phyloP scores from a whole-genome alignment of 2,329 filamentous ascomycete genomes.

The Verticillium isaacii region DNA sequence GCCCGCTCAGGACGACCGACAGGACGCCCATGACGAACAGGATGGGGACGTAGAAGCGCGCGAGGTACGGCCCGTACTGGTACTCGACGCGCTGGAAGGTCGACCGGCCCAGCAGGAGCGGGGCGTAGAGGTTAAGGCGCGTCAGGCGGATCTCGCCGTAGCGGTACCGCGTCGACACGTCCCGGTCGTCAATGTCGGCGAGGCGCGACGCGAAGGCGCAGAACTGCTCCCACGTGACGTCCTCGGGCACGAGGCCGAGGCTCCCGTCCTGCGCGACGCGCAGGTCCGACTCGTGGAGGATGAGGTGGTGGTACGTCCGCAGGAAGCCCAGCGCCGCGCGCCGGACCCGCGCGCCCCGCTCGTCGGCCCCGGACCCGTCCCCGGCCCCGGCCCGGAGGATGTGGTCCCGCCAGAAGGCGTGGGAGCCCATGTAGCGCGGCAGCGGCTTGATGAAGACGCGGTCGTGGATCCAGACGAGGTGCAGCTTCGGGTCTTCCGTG shows the following conservation, averaged over 20 bases:
- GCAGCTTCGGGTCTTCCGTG: neutral
- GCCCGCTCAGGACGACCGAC: slow-evolving; percentile 15
- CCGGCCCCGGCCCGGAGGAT: neutral
- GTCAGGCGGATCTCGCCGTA: slow-evolving; percentile 10
- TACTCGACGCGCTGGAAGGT: slow-evolving; percentile 17
- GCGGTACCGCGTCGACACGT: slow-evolving; percentile 12
- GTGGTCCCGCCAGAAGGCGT: neutral
- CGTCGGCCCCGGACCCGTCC: neutral
- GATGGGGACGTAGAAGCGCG: slow-evolving; percentile 16
- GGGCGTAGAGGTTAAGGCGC: slow-evolving; percentile 16
- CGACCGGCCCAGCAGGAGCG: slow-evolving; percentile 14
- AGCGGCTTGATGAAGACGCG: neutral
- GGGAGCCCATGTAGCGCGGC: neutral
- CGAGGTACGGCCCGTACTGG: slow-evolving; percentile 18
- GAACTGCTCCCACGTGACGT: slow-evolving; percentile 14
- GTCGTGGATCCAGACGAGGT: neutral
- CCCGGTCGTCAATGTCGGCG: slow-evolving; percentile 6
- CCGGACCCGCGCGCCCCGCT: neutral
- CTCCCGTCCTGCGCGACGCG: slow-evolving; percentile 18
- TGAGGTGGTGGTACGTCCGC: slow-evolving; percentile 23
- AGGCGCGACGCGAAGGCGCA: slow-evolving; percentile 9
- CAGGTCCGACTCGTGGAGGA: slow-evolving; percentile 28
- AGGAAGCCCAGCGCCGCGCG: slow-evolving; percentile 25
- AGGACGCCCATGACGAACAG: slow-evolving; percentile 17
- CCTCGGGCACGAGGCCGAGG: slow-evolving; percentile 9